Evolutionary conservation across 2,329 filamentous ascomycete species (phyloP).

Genomic region (Colletotrichum karsti): DNA sequence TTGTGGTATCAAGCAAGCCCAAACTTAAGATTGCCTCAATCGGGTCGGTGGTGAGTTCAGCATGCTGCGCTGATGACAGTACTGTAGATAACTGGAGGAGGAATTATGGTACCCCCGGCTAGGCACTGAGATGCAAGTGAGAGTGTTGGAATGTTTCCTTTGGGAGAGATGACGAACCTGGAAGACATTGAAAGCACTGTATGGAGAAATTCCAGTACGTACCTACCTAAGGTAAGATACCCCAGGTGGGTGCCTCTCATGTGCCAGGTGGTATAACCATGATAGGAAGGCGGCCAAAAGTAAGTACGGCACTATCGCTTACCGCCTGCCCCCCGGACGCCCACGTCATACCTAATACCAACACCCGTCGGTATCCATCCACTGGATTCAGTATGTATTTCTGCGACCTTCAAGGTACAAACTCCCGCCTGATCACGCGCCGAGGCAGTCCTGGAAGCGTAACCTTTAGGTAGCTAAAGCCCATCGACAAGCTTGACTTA

Average conservation of each 20-base stretch:
- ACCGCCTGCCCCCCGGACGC: constrained; percentile 1
- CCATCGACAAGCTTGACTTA: too few relatives aligned
- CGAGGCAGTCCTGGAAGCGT: not conserved
- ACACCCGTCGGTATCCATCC: too few relatives aligned
- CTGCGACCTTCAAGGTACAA: too few relatives aligned
- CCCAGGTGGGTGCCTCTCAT: too few relatives aligned
- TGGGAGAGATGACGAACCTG: too few relatives aligned
- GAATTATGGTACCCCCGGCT: not conserved
- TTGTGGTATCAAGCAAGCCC: not conserved
- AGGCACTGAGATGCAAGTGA: not conserved
- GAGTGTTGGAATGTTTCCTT: too few relatives aligned
- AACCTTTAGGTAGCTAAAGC: too few relatives aligned
- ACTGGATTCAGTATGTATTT: too few relatives aligned
- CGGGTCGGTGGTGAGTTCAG: not conserved
- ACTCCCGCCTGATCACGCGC: not conserved
- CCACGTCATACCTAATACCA: constrained; percentile 6
- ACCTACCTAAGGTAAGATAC: too few relatives aligned
- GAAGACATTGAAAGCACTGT: not conserved
- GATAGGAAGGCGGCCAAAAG: not conserved
- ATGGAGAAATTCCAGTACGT: not conserved
- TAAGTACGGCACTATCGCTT: not conserved
- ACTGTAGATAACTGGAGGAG: not conserved
- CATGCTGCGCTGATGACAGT: not conserved
- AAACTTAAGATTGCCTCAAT: not conserved
- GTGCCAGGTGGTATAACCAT: not conserved